Evolutionary conservation across 2,329 filamentous ascomycete genomes (phyloP).

Genomic region (Pseudogymnoascus sp.): DNA sequence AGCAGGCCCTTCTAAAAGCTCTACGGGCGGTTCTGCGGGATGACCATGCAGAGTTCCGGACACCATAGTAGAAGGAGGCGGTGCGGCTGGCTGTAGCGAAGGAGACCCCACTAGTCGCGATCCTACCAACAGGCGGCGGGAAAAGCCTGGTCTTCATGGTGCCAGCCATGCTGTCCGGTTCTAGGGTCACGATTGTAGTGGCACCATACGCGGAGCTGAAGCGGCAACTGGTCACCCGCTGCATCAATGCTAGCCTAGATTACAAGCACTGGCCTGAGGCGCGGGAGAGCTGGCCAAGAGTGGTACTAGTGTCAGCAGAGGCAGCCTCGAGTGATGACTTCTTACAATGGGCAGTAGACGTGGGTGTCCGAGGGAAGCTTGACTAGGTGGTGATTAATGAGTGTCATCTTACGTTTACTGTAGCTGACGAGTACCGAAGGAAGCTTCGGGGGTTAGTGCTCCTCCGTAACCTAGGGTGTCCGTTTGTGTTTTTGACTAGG

Average conservation of each 20-base stretch:
- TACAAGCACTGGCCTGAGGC: constrained; percentile 3
- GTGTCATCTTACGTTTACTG: constrained; percentile 10
- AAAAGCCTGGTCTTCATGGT: constrained; percentile 11
- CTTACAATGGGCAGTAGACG: not conserved
- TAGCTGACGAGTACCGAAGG: constrained; percentile 2
- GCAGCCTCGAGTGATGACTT: not conserved
- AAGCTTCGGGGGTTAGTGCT: not conserved
- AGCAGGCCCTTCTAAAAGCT: not conserved
- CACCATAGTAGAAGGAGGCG: not conserved
- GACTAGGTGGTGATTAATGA: constrained; percentile 10
- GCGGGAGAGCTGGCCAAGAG: not conserved
- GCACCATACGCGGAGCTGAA: not conserved
- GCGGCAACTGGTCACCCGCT: not conserved
- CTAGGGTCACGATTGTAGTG: constrained; percentile 4
- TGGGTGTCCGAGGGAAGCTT: not conserved
- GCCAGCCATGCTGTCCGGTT: not conserved
- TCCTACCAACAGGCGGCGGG: constrained; percentile 7
- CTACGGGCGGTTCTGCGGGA: not conserved
- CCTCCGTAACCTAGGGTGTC: not conserved
- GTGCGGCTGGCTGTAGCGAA: not conserved
- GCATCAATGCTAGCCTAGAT: constrained; percentile 1
- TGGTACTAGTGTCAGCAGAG: constrained; percentile 9
- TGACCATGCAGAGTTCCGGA: not conserved
- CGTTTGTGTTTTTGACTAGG: constrained; percentile 5
- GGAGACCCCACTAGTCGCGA: not conserved